Base-by-base conservation (phyloP, 331 rosid genomes). In the Telfairia occidentalis region DNA sequence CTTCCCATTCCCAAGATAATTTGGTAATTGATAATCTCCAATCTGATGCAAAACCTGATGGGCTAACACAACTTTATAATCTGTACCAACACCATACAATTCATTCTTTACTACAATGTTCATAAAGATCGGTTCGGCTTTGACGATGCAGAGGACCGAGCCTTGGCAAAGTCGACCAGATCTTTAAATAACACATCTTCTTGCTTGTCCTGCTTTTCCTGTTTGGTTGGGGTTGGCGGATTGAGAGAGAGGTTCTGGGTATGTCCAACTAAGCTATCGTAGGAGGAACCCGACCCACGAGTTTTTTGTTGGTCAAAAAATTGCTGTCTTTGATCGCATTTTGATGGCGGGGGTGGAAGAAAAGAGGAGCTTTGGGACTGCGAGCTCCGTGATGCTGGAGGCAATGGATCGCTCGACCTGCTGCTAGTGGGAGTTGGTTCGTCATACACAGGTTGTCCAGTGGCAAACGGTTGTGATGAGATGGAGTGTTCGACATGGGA, bases 311-410 rank as follows among this genome's bases (percentile, higher is more conserved):
- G 84, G 82, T 90, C 96, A 19, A 95, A 95, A 85, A 85, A 94
- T 74, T 92, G 97, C 43, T 92, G 99, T 76, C 99, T 92, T 78
- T 92, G 93, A 59, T 90, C 89, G 70, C 84, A 75, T 79, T 73
- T 88, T 2, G 92, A 80, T 45, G 97, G 96, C 6, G 90, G 97
- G 42, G 99, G 96, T 28, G 97, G 96, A 81, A 95, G 80, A 58
- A 61, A 71, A 23, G 24, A 38, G 52, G 73, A 13, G 53, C 54
- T 84, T 18, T 87, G 6, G 73, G 91, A 64, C 78, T 80, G 92
- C 2, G 90, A 18, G n/a, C 87, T 96, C 98, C 94, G 86, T 24
- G 90, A 96, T 50, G 97, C 91, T 30, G 94, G 83, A 76, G 96
- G 97, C 78, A 86, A 82, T 34, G 28, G 80, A 43, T 89, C 93